Percentiles rank a stretch among this genome's conserved stretches.
phyloP scores from a whole-genome alignment of 228 moss, liverwort and hornwort species.

The Sphagnum fallax region DNA sequence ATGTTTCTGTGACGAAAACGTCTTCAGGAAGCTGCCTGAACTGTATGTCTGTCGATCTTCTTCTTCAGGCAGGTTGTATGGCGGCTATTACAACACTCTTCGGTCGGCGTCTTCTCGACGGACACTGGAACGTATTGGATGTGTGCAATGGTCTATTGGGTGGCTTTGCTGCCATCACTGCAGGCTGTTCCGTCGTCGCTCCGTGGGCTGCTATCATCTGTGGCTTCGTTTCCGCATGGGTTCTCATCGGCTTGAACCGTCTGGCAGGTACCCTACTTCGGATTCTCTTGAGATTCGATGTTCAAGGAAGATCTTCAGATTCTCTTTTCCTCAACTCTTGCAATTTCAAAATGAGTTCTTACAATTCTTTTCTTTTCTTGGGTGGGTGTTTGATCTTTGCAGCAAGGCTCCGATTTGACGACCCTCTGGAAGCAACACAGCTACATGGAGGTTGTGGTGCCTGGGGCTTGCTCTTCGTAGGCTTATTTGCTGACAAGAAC shows the following conservation, averaged over 20 bases:
- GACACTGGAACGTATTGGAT: conserved; percentile 49
- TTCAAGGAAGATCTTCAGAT: too few relatives aligned
- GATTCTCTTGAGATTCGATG: not conserved
- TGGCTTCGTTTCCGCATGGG: conserved; percentile 53
- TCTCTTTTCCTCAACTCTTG: too few relatives aligned
- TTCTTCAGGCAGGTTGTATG: conserved; percentile 22
- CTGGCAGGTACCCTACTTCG: conserved; percentile 25
- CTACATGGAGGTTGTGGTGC: conserved; percentile 54
- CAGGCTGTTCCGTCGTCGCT: conserved; percentile 39
- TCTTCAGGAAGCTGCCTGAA: too few relatives aligned
- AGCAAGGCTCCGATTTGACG: conserved; percentile 18
- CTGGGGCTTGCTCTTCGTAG: conserved; percentile 54
- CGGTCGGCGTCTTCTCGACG: conserved; percentile 36
- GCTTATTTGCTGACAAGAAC: conserved; percentile 46
- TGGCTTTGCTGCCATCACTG: conserved; percentile 70
- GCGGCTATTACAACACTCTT: conserved; percentile 58
- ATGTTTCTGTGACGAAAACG: too few relatives aligned
- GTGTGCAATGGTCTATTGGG: conserved; percentile 62
- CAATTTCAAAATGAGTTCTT: too few relatives aligned
- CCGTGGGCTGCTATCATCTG: conserved; percentile 63
- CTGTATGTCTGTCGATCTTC: too few relatives aligned
- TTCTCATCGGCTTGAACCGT: conserved; percentile 40
- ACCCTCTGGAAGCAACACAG: conserved; percentile 41
- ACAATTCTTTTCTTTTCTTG: too few relatives aligned
- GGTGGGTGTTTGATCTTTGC: not conserved